Evolutionary conservation across 768 basidiomycete genomes (phyloP).

Genomic region (Boletales sp.): DNA sequence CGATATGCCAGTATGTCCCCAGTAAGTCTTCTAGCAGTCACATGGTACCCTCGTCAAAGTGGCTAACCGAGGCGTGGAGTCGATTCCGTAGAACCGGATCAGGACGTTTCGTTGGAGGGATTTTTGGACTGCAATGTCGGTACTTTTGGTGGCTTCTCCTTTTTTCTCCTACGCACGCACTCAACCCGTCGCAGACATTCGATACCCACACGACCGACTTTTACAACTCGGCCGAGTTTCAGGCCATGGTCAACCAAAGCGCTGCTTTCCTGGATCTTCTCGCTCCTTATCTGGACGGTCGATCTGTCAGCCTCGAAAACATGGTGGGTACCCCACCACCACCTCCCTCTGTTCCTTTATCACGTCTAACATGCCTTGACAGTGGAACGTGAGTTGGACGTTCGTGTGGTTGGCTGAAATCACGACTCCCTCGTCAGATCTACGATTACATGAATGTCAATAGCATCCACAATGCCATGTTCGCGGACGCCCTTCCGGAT

Average conservation of each 20-base stretch:
- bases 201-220: constrained; percentile 44
- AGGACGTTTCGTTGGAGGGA: constrained; percentile 65
- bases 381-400: constrained; percentile 44
- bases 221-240: constrained; percentile 53
- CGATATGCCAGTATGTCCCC: constrained; percentile 35
- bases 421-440: constrained; percentile 37
- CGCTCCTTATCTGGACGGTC: constrained; percentile 49
- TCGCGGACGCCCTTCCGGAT: constrained; percentile 43
- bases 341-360: neutral
- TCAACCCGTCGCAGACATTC: constrained; percentile 40
- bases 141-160: neutral
- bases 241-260: constrained; percentile 40
- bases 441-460: constrained; percentile 76
- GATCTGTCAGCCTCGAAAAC: constrained; percentile 50
- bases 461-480: constrained; percentile 60
- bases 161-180: neutral
- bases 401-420: neutral
- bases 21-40: constrained; percentile 25
- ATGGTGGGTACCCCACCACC: constrained; percentile 41
- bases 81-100: constrained; percentile 57
- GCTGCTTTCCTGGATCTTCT: constrained; percentile 48
- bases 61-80: constrained; percentile 35
- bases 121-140: constrained; percentile 57
- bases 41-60: neutral
- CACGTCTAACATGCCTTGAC: constrained; percentile 3